Conservation (phyloP, 371 early-diverging fungal species). For the Mucor racemosus region DNA sequence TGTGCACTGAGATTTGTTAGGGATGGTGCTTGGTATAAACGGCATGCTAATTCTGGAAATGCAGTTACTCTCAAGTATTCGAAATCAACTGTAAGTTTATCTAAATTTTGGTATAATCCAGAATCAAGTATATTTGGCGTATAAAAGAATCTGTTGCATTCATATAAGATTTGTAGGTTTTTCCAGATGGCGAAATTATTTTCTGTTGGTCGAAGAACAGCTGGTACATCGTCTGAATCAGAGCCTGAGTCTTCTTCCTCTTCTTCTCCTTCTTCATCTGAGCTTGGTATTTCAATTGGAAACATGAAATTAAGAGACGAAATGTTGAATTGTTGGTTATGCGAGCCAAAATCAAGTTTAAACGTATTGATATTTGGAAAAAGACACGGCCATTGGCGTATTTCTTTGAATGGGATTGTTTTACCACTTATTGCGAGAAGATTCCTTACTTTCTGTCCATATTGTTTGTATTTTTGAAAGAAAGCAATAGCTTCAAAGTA, state of each 20-base stretch:
- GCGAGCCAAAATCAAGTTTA: slow-evolving; percentile 6
- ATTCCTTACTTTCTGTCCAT: not conserved
- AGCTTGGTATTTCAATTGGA: not conserved
- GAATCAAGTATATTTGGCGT: not conserved
- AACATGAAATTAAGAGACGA: not conserved
- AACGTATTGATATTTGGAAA: not conserved
- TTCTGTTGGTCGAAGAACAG: not conserved
- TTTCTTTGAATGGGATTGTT: not conserved
- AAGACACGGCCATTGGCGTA: not conserved
- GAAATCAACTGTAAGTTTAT: not conserved
- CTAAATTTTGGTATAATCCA: not conserved
- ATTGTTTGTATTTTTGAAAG: not conserved
- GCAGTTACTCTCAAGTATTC: not conserved
- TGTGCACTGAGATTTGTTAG: not conserved
- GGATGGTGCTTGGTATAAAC: not conserved
- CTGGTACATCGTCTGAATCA: not conserved
- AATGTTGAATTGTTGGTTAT: not conserved
- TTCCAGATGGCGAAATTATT: not conserved
- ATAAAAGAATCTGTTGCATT: not conserved
- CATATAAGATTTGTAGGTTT: not conserved
- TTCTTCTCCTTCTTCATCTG: not conserved
- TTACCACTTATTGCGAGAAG: not conserved
- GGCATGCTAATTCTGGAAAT: slow-evolving; percentile 1
- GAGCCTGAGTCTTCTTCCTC: not conserved
- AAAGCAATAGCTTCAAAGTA: slow-evolving; percentile 4